Base-by-base conservation (phyloP, 345 rosid genomes). In the Lenwebbia sp. region DNA sequence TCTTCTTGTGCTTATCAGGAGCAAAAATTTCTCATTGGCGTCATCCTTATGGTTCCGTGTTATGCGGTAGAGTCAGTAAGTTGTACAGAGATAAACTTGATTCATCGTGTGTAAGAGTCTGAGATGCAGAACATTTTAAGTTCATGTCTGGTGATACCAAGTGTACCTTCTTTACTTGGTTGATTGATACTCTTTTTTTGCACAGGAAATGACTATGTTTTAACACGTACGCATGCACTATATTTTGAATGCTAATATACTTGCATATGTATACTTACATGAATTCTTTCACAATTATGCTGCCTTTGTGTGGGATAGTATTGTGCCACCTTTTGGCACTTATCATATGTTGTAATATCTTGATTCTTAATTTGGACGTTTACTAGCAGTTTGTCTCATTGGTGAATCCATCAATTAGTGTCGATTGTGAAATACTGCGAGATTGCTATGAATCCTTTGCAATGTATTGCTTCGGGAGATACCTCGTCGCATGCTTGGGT, bases 381-480 rank as follows among this genome's bases (percentile, higher is more conserved):
- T 88, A 83, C 88, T 47, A 41, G 86, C 94, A 97, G 99, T 93
- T 97, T 90, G 94, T 93, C 53, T 96, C 99, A 5, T 90, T 98
- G 94, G 95, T 94, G 90, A 87, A 95, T 85, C 98, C 99, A 88
- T 91, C 98, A 85, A 92, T 95, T 86, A 95, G 99, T 88, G 97
- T 98, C 90, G 96, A 98, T 88, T 90, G 94, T 86, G 98, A 91
- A 88, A 95, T 94, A 88, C 94, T 98, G 62, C 95, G 99, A 86
- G 99, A 98, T 90, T 92, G 99, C 93, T 98, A 98, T 85, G 99
- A 98, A 88, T 95, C 99, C 84, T 98, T 98, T 89, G 99, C 99
- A 86, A 96, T 98, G 99, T 98, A 98, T 93, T 98, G 99, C 93
- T 98, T 98, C 88, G 99, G 99, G 90, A 94, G 99, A 92, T 96